Percentiles rank a stretch among this genome's conserved stretches.
Evolutionary conservation across 495 filamentous ascomycete species (phyloP).

Genomic region (Opeltia flavorubescens): DNA sequence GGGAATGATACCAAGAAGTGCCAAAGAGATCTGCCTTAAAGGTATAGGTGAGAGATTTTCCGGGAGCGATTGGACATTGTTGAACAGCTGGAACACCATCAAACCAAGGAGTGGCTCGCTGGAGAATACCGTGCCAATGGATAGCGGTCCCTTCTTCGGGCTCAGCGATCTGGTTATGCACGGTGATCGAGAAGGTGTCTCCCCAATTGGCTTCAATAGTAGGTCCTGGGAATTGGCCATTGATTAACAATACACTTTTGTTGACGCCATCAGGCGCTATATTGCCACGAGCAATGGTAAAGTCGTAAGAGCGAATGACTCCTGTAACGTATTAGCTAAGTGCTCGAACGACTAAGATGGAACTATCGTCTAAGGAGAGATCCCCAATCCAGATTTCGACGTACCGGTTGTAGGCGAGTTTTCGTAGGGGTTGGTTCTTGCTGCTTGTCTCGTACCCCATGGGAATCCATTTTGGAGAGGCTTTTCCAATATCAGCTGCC

Average conservation of each 20-base stretch:
- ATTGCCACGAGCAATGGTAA: conserved; percentile 33
- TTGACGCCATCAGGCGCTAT: conserved; percentile 35
- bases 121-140: conserved; percentile 31
- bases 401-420: conserved; percentile 25
- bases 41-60: conserved; percentile 22
- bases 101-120: conserved; percentile 14
- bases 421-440: conserved; percentile 28
- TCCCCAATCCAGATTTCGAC: not conserved
- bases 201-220: conserved; percentile 44
- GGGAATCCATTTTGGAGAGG: conserved; percentile 28
- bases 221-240: conserved; percentile 28
- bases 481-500: not conserved
- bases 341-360: not conserved
- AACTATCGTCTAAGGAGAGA: not conserved
- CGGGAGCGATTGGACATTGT: conserved; percentile 41
- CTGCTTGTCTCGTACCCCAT: conserved; percentile 32
- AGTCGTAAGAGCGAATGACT: conserved; percentile 35
- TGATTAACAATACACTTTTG: conserved; percentile 26
- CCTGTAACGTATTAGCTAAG: conserved; percentile 8
- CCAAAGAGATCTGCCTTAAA: conserved; percentile 30
- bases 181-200: conserved; percentile 11
- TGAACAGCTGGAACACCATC: conserved; percentile 38
- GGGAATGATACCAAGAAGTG: conserved; percentile 36
- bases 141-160: conserved; percentile 29
- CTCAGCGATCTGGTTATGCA: conserved; percentile 13